Evolutionary conservation across 176 grass and related monocot species (phyloP), one percentile per base, ranked within the genome.

Genomic region (Secale cereale): DNA sequence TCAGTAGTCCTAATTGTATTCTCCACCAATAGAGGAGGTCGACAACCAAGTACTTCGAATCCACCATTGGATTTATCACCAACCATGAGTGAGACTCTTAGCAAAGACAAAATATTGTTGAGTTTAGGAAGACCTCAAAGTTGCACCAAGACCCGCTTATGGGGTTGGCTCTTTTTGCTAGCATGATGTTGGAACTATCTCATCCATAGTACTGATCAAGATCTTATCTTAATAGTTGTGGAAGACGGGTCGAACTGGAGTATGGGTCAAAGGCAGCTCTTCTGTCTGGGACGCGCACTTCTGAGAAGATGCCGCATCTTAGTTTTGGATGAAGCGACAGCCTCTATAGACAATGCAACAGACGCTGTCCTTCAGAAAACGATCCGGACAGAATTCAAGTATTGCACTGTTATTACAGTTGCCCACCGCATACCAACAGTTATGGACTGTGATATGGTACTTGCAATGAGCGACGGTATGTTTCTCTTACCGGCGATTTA

Each of bases 231-330:
- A 86, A 19, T 75, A 98, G 93, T 98, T 78, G 78, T 87, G 10
- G 93, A 98, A 87, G 91, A 92, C 10, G 96, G 96, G 3, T 98
- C 89, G 0, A 98, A 98, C 45, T 98, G 96, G 96, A 98, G 96
- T 83, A 98, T 98, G 96, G 96, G 96, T 15, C 93, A 98, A 90
- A 92, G 96, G 61, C 96, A 98, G 32, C 77, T 95, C 43, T 95
- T 98, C 43, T 98, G 93, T 74, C 86, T 98, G 68, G 96, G 96
- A 15, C 91, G 96, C 17, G 86, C 87, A 61, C 91, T 98, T 78
- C 46, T 95, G 57, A 95, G 91, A 82, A 41, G 40, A 10, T 41
- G 40, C 3, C 40, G 40, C 10, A 41, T 41, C 10, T 79, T 98
- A 74, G 93, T 98, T 59, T 87, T 98, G 1, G 96, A 98, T 39